Conservation (phyloP, 2,329 filamentous ascomycete genomes). For the Rosellinia necatrix region DNA sequence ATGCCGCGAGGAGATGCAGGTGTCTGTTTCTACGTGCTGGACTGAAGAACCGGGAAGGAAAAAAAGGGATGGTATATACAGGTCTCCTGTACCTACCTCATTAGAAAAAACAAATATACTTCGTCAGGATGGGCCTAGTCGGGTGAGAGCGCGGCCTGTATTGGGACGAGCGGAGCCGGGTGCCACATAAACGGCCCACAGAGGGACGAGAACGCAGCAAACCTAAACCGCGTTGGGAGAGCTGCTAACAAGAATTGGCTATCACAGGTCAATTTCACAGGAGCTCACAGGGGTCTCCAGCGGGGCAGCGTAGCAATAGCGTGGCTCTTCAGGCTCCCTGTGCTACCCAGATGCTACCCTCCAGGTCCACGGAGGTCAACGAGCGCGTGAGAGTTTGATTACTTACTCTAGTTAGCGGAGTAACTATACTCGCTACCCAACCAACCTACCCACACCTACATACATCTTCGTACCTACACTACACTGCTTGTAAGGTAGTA, state of each 20-base stretch:
- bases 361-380: background rate
- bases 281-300: background rate
- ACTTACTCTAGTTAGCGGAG: background rate
- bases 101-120: slow-evolving; percentile 12
- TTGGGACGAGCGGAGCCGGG: slow-evolving; percentile 12
- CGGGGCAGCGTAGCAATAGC: slow-evolving; percentile 11
- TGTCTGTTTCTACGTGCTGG: background rate
- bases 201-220: background rate
- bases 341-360: slow-evolving; percentile 9
- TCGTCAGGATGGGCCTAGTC: slow-evolving; percentile 13
- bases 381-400: slow-evolving; percentile 15
- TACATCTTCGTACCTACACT: too few relatives aligned
- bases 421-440: too few relatives aligned
- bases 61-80: slow-evolving; percentile 1
- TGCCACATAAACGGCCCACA: slow-evolving; percentile 14
- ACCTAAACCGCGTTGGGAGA: slow-evolving; percentile 8
- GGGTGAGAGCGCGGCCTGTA: slow-evolving; percentile 4
- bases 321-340: slow-evolving; percentile 2
- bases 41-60: background rate
- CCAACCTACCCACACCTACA: too few relatives aligned
- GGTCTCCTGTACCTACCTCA: background rate
- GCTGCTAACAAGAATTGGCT: background rate
- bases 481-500: too few relatives aligned
- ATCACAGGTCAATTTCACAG: slow-evolving; percentile 6
- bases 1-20: background rate